Conservation (phyloP, 2,329 filamentous ascomycete species). For the Pseudogymnoascus sp. region DNA sequence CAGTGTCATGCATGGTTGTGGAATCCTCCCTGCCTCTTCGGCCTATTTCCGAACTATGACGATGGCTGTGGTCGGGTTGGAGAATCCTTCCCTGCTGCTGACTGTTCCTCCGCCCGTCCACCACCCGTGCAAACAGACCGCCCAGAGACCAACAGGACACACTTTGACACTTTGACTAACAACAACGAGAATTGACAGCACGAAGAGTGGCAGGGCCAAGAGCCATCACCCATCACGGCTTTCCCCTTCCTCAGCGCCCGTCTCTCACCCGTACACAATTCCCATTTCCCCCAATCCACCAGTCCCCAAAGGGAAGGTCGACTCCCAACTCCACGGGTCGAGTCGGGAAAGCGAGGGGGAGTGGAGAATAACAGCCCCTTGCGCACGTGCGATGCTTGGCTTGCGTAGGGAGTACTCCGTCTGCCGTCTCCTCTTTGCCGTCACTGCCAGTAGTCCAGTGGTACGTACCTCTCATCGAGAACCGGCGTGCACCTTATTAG, state of each 20-base stretch:
- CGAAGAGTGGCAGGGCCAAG: neutral
- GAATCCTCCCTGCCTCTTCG: neutral
- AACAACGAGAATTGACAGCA: neutral
- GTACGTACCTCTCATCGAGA: neutral
- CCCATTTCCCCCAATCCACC: neutral
- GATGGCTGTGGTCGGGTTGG: neutral
- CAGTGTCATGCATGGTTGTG: neutral
- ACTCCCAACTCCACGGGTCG: neutral
- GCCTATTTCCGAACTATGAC: constrained; percentile 3
- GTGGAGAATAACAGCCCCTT: neutral
- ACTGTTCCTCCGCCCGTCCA: neutral
- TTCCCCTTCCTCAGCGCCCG: neutral
- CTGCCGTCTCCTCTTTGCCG: too few species aligned
- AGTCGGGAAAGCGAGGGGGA: neutral
- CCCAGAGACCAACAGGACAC: neutral
- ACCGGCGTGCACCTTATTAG: constrained; percentile 1
- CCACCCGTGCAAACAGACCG: neutral
- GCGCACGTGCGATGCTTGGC: neutral
- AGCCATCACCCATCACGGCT: neutral
- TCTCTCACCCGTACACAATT: neutral
- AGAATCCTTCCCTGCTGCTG: neutral
- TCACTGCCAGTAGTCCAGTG: neutral
- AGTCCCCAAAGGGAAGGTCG: constrained; percentile 5
- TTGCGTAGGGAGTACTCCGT: neutral
- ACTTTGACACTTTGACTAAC: neutral